phyloP scores from a whole-genome alignment of 371 early-diverging fungal species.

The Syncephalastrum sp. region DNA sequence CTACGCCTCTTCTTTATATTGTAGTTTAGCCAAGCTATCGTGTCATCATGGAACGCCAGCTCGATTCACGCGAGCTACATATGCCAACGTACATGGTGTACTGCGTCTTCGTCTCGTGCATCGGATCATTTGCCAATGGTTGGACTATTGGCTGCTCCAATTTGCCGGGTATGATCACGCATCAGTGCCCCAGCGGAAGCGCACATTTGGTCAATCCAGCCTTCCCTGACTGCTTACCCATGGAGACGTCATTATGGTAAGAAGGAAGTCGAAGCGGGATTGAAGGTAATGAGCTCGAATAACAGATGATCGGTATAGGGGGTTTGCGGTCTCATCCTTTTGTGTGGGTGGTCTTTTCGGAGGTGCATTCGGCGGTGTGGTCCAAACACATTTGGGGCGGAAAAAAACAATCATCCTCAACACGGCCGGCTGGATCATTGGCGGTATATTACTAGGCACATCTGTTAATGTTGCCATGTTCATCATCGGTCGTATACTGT shows the following conservation, averaged over 20 bases:
- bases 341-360: constrained; percentile 69
- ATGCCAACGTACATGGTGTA: constrained; percentile 42
- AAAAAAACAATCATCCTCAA: constrained; percentile 54
- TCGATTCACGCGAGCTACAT: constrained; percentile 34
- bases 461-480: constrained; percentile 21
- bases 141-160: constrained; percentile 49
- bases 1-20: too few relatives aligned
- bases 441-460: constrained; percentile 55
- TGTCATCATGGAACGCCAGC: constrained; percentile 12
- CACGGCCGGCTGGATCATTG: constrained; percentile 56
- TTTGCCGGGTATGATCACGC: constrained; percentile 32
- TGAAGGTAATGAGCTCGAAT: not conserved
- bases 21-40: too few relatives aligned
- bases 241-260: constrained; percentile 21
- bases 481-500: constrained; percentile 25
- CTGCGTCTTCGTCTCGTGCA: constrained; percentile 31
- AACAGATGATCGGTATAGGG: constrained; percentile 31
- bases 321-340: constrained; percentile 56
- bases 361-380: constrained; percentile 52
- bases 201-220: constrained; percentile 13
- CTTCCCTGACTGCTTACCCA: constrained; percentile 31
- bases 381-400: constrained; percentile 59
- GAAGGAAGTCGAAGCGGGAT: not conserved
- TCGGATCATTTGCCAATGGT: constrained; percentile 39
- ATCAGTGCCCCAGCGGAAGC: constrained; percentile 25